Evolutionary conservation across 2,329 filamentous ascomycete species (phyloP), one percentile per base, ranked within the genome.

Genomic region (Tolypocladium tropicale): DNA sequence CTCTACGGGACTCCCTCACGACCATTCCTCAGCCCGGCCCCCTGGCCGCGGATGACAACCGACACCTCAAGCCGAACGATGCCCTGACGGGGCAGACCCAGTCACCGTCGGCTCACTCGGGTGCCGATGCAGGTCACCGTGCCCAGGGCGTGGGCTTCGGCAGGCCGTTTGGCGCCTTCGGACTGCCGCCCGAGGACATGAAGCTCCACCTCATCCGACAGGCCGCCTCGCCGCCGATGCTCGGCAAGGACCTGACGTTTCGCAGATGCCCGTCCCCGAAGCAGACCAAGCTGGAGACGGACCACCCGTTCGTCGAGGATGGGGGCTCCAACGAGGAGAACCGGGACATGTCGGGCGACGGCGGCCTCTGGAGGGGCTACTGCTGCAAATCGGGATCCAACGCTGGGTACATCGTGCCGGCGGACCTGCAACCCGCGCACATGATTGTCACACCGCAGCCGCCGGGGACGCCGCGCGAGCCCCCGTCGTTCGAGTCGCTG

Each of bases 191-290:
- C 33, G 68, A 74, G 48, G 73, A 74, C 53, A 65, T 68, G 33
- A 69, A 72, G 55, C 71, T 76, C 58, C 70, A 73, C 56, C 74
- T 74, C 63, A 74, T 77, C 65, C 78, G 78, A 57, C 72, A 79
- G 61, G 76, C 75, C 25, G 75, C 78, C 63, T 84, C 84, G 58
- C 93, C 93, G 43, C 93, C 93, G 11, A 95, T 97, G 91, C 82
- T 96, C 12, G 93, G 93, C 56, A 75, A 78, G 56, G 88, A 95
- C 62, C 80, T 97, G 55, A 76, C 79, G 30, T 95, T 96, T 68
- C 89, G 90, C 36, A 82, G 81, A 67, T 96, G 90, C 67, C 78
- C 81, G 11, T 96, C 92, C 30, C 93, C 93, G 6, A 86, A 93
- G 69, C 82, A 85, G 55, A 95, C 91, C 18, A 85, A 90, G 64